phyloP scores from a whole-genome alignment of 2,329 filamentous ascomycete genomes.

The Periconia sp. region DNA sequence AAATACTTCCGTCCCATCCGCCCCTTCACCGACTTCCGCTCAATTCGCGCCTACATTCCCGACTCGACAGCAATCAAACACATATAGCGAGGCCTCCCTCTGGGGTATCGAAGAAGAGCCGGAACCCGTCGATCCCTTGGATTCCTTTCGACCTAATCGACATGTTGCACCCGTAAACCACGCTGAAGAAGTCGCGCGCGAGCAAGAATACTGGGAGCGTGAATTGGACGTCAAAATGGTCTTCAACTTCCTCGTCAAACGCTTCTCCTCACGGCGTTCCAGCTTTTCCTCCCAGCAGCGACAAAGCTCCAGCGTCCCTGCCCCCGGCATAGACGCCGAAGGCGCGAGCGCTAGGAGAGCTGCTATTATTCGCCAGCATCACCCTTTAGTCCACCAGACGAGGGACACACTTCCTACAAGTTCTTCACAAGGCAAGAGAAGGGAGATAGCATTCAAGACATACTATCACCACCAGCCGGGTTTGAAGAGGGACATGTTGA shows the following conservation, averaged over 20 bases:
- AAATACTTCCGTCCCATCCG: slow-evolving; percentile 35
- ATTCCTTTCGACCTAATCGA: slow-evolving; percentile 49
- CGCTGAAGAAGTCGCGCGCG: slow-evolving; percentile 48
- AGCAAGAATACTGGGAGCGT: slow-evolving; percentile 87
- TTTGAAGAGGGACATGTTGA: slow-evolving; percentile 27
- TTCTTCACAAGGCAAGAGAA: slow-evolving; percentile 27
- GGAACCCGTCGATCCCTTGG: slow-evolving; percentile 44
- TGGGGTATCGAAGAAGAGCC: slow-evolving; percentile 72
- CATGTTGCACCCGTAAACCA: slow-evolving; percentile 14
- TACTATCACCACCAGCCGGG: slow-evolving; percentile 26
- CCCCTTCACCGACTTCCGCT: slow-evolving; percentile 40
- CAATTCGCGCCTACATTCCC: slow-evolving; percentile 58
- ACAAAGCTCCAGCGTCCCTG: slow-evolving; percentile 24
- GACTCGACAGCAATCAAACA: slow-evolving; percentile 37
- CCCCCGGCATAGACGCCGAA: slow-evolving; percentile 33
- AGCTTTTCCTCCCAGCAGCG: slow-evolving; percentile 28
- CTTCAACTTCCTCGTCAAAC: slow-evolving; percentile 68
- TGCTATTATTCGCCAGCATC: slow-evolving; percentile 84
- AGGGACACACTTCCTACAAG: slow-evolving; percentile 32
- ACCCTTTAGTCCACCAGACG: slow-evolving; percentile 76
- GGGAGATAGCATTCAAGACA: slow-evolving; percentile 26
- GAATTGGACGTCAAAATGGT: slow-evolving; percentile 91
- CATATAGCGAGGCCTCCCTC: slow-evolving; percentile 60
- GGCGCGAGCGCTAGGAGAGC: slow-evolving; percentile 67
- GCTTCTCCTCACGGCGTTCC: slow-evolving; percentile 45